Evolutionary conservation across 352 stramenopile genomes (phyloP).

Genomic region (Pythium dissotocum): DNA sequence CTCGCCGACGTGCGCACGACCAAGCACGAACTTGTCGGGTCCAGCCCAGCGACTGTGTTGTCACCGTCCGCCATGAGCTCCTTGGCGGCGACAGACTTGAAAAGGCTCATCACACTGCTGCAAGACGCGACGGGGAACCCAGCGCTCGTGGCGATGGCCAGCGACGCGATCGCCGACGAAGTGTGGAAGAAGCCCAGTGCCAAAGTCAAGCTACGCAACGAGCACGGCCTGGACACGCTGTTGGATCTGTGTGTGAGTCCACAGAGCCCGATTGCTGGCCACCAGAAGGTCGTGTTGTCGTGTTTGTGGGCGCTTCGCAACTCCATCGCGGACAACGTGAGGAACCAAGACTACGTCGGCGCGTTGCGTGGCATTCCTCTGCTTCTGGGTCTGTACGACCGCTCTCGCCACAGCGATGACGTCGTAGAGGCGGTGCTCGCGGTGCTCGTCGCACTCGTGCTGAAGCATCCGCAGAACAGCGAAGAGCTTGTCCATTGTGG

Average conservation of each 20-base stretch:
- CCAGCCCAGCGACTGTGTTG: slow-evolving; percentile 12
- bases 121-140: slow-evolving; percentile 45
- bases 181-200: slow-evolving; percentile 64
- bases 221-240: slow-evolving; percentile 65
- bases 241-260: slow-evolving; percentile 46
- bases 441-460: slow-evolving; percentile 49
- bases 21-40: slow-evolving; percentile 38
- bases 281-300: slow-evolving; percentile 44
- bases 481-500: slow-evolving; percentile 66
- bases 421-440: slow-evolving; percentile 67
- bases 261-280: slow-evolving; percentile 14
- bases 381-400: slow-evolving; percentile 52
- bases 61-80: slow-evolving; percentile 24
- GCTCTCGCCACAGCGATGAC: slow-evolving; percentile 41
- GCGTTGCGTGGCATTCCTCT: slow-evolving; percentile 49
- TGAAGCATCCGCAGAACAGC: slow-evolving; percentile 58
- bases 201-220: slow-evolving; percentile 63
- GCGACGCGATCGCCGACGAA: slow-evolving; percentile 79
- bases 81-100: slow-evolving; percentile 53
- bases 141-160: slow-evolving; percentile 63
- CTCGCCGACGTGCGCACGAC: slow-evolving; percentile 67
- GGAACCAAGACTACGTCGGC: slow-evolving; percentile 64
- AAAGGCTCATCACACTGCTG: slow-evolving; percentile 71
- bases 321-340: slow-evolving; percentile 50
- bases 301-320: slow-evolving; percentile 73